Conservation (phyloP, 1,139 yeast genomes). For the Blastobotrys persicus region DNA sequence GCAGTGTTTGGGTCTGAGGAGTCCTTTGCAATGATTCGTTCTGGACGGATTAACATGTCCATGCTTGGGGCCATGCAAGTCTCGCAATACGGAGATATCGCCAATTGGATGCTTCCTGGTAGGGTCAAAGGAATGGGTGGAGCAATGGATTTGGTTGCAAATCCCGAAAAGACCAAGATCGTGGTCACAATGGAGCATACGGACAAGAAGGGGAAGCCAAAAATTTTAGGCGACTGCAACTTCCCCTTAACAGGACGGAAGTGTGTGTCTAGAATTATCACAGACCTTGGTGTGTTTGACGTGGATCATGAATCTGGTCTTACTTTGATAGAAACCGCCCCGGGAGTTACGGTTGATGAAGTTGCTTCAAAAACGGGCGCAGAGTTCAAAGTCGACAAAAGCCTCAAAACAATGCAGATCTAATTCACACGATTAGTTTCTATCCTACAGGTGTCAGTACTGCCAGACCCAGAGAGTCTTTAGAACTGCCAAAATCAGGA, state of each 20-base stretch:
- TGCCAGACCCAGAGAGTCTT: too few species aligned
- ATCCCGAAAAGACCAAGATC: constrained; percentile 43
- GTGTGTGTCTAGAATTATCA: constrained; percentile 47
- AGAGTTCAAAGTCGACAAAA: constrained; percentile 37
- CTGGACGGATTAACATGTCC: constrained; percentile 44
- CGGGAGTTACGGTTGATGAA: constrained; percentile 41
- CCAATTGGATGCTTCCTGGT: constrained; percentile 50
- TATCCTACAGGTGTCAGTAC: too few species aligned
- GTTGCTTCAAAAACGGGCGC: constrained; percentile 42
- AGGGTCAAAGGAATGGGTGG: constrained; percentile 51
- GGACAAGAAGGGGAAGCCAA: constrained; percentile 45
- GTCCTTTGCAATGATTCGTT: constrained; percentile 47
- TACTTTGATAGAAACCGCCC: constrained; percentile 41
- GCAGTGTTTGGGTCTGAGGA: constrained; percentile 48
- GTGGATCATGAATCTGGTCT: constrained; percentile 39
- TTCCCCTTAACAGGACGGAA: constrained; percentile 47
- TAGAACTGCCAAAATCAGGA: too few species aligned
- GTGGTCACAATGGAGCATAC: constrained; percentile 47
- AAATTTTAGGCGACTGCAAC: constrained; percentile 42
- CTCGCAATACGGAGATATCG: constrained; percentile 44
- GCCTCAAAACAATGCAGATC: constrained; percentile 29
- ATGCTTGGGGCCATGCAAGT: constrained; percentile 49
- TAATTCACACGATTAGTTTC: too few species aligned
- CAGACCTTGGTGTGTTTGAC: constrained; percentile 48
- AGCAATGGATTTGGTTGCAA: constrained; percentile 51